phyloP scores from a whole-genome alignment of 2,329 filamentous ascomycete species.

The Ophiostoma sp. region DNA sequence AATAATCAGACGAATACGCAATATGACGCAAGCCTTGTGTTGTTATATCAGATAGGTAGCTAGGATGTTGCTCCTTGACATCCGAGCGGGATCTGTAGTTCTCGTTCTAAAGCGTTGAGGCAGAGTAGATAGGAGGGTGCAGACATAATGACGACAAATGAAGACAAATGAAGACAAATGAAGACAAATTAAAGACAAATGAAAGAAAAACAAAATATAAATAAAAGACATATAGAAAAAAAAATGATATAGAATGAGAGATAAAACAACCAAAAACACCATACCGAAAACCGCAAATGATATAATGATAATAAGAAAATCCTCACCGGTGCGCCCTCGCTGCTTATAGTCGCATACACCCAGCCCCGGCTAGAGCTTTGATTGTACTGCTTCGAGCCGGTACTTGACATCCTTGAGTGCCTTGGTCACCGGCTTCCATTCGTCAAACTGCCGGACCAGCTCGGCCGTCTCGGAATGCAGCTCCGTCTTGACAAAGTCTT shows the following conservation, averaged over 20 bases:
- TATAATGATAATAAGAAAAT: slow-evolving; percentile 16
- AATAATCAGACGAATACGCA: too few relatives aligned
- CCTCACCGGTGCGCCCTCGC: not conserved
- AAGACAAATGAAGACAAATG: not conserved
- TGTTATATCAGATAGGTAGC: too few relatives aligned
- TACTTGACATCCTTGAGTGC: slow-evolving; percentile 94
- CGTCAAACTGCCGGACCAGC: slow-evolving; percentile 81
- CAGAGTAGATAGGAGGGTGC: not conserved
- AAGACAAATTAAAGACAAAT: not conserved
- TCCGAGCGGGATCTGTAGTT: too few relatives aligned
- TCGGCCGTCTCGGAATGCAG: slow-evolving; percentile 70
- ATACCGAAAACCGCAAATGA: not conserved
- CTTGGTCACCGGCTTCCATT: slow-evolving; percentile 87
- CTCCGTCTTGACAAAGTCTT: slow-evolving; percentile 81
- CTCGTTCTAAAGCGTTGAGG: not conserved
- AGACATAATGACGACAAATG: not conserved
- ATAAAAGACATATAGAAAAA: not conserved
- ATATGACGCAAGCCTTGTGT: too few relatives aligned
- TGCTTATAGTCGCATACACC: not conserved
- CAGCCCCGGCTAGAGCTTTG: slow-evolving; percentile 54
- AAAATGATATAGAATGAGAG: not conserved
- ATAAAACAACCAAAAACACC: not conserved
- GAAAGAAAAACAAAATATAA: not conserved
- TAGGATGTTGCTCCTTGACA: too few relatives aligned
- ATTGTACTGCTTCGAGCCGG: slow-evolving; percentile 82